Evolutionary conservation across 257 asterid genomes (phyloP).

Genomic region (Scutellaria galericulata): DNA sequence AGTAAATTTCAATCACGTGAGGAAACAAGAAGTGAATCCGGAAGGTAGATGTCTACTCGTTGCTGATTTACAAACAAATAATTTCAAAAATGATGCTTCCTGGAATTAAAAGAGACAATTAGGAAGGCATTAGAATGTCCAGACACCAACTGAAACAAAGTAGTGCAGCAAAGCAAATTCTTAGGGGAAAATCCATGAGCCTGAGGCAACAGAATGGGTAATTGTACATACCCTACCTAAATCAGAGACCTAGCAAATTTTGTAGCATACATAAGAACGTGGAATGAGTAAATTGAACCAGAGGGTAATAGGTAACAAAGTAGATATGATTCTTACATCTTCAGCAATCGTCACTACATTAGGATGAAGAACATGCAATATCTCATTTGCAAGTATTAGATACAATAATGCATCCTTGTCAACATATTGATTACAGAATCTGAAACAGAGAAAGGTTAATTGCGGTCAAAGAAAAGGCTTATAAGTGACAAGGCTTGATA

Average conservation of each 20-base stretch:
- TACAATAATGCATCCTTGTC: conserved; percentile 90
- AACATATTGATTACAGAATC: conserved; percentile 96
- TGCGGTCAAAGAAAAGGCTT: conserved; percentile 16
- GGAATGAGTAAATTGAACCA: not conserved
- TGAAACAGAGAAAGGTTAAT: conserved; percentile 46
- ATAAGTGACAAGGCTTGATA: conserved; percentile 6
- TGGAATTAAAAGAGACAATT: conserved; percentile 12
- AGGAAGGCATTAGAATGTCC: conserved; percentile 26
- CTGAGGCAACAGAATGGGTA: conserved; percentile 22
- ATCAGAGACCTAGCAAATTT: conserved; percentile 12
- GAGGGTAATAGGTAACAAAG: conserved; percentile 8
- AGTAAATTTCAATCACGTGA: conserved; percentile 4
- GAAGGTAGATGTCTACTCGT: not conserved
- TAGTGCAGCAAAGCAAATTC: conserved; percentile 23
- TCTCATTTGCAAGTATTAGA: conserved; percentile 89
- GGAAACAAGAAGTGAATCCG: not conserved
- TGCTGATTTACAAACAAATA: conserved; percentile 13
- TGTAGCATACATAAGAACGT: conserved; percentile 2
- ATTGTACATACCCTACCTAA: conserved; percentile 16
- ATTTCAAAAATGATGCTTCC: conserved; percentile 11
- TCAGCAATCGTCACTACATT: conserved; percentile 90
- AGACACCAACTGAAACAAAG: conserved; percentile 1
- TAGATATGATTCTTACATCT: conserved; percentile 68
- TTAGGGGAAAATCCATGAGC: conserved; percentile 21
- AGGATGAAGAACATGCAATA: conserved; percentile 86